These are phyloP conservation scores for Colletotrichum melonis DNA, from an alignment of 2,329 filamentous ascomycete species.

Conservation along the genomic window DNA sequence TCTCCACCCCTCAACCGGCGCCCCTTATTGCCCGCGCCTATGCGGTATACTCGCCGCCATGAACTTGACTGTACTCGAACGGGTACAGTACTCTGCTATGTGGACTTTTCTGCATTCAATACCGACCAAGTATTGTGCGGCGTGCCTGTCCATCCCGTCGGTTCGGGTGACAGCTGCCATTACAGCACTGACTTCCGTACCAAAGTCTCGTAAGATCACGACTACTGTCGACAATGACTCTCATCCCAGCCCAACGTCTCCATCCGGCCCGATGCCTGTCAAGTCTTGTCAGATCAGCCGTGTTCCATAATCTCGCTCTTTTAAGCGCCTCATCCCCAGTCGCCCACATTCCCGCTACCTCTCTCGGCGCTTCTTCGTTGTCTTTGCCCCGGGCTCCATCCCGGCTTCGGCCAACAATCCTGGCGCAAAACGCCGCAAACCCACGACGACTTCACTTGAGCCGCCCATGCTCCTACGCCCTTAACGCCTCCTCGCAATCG, in stretches of 20 bases:
- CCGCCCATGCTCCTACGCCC: background rate
- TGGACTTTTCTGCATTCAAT: background rate
- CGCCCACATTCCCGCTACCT: constrained; percentile 28
- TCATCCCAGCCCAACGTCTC: constrained; percentile 8
- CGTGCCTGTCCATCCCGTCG: too few species aligned
- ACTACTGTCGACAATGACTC: constrained; percentile 15
- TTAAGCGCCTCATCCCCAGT: background rate
- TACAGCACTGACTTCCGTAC: background rate
- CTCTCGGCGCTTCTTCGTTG: constrained; percentile 29
- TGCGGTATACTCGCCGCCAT: background rate
- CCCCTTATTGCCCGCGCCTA: background rate
- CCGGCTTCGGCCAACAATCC: background rate
- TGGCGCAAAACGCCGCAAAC: background rate
- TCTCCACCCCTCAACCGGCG: background rate
- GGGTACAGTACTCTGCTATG: too few species aligned
- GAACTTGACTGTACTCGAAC: too few species aligned
- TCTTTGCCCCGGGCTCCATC: constrained; percentile 4
- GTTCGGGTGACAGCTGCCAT: background rate
- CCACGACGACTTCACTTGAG: constrained; percentile 11
- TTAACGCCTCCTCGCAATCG: background rate
- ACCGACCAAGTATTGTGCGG: too few species aligned
- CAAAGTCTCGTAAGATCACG: too few species aligned
- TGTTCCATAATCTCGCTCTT: background rate
- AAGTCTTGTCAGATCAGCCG: background rate
- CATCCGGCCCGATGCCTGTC: constrained; percentile 12